phyloP scores from a whole-genome alignment of 2,329 filamentous ascomycete species.

The Diplodia sapinea region DNA sequence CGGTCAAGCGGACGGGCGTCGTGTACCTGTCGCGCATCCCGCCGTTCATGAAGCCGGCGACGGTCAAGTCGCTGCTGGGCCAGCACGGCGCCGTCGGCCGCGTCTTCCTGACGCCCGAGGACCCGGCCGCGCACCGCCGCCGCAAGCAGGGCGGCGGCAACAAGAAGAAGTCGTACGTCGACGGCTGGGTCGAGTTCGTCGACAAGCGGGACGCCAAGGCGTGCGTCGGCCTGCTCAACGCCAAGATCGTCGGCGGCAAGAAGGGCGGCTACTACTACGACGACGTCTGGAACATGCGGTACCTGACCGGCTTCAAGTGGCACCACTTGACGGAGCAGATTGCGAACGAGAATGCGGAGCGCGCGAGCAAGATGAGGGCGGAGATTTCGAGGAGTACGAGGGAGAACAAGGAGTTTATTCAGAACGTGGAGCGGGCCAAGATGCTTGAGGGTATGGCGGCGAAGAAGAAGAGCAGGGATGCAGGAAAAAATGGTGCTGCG shows the following conservation, averaged over 20 bases:
- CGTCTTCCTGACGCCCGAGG: conserved; percentile 80
- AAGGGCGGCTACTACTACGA: conserved; percentile 84
- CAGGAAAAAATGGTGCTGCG: conserved; percentile 41
- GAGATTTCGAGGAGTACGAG: conserved; percentile 76
- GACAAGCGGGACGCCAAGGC: conserved; percentile 77
- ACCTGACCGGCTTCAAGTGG: conserved; percentile 87
- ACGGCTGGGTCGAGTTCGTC: conserved; percentile 86
- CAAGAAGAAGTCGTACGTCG: conserved; percentile 80
- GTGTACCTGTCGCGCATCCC: conserved; percentile 84
- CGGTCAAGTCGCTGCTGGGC: conserved; percentile 74
- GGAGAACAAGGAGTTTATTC: conserved; percentile 82
- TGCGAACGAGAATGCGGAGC: conserved; percentile 78
- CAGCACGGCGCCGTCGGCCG: conserved; percentile 78
- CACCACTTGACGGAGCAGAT: conserved; percentile 74
- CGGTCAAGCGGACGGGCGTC: conserved; percentile 76
- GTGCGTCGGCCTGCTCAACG: conserved; percentile 78
- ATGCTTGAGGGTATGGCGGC: conserved; percentile 73
- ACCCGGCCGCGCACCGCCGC: conserved; percentile 67
- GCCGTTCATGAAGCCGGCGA: conserved; percentile 85
- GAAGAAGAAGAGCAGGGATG: conserved; percentile 62
- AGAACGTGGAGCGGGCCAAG: conserved; percentile 80
- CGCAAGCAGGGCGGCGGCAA: conserved; percentile 77
- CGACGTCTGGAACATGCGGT: conserved; percentile 84
- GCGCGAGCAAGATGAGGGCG: conserved; percentile 74
- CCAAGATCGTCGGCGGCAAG: conserved; percentile 79